Evolutionary conservation across 2,329 filamentous ascomycete species (phyloP).

Genomic region (Graphilbum sp.): DNA sequence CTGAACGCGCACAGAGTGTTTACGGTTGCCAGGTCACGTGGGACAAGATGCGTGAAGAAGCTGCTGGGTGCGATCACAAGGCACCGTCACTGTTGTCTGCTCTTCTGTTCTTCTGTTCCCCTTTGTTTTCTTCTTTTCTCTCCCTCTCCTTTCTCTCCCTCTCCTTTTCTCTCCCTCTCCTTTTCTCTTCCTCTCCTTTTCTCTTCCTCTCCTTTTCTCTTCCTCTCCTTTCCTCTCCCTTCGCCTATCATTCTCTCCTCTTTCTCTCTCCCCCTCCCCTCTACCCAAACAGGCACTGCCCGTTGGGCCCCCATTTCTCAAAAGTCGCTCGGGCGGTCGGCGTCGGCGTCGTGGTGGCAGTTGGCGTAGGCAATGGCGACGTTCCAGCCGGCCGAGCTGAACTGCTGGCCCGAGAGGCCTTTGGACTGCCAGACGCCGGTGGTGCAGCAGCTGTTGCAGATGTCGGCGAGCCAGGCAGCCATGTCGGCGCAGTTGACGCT

Average conservation of each 20-base stretch:
- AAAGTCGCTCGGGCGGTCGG: conserved; percentile 2
- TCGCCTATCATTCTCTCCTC: no score
- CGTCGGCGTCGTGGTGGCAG: conserved; percentile 2
- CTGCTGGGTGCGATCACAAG: no score
- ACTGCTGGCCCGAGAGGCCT: conserved; percentile 5
- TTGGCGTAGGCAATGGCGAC: conserved; percentile 3
- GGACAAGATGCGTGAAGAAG: no score
- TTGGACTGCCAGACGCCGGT: background rate
- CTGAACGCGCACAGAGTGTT: no score
- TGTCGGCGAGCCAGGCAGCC: background rate
- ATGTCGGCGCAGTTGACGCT: background rate
- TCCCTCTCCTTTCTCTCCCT: background rate
- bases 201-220: background rate
- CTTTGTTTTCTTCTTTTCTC: background rate
- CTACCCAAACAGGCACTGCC: background rate
- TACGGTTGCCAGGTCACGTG: no score
- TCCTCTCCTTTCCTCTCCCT: no score
- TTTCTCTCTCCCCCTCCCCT: no score
- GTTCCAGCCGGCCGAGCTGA: conserved; percentile 4
- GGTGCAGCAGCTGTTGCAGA: conserved; percentile 3
- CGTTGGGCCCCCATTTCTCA: conserved; percentile 1
- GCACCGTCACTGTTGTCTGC: no score
- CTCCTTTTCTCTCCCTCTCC: background rate
- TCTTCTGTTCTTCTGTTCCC: background rate
- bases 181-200: background rate